Conservation (phyloP, 2,329 filamentous ascomycete genomes). For the Colletotrichum liriopes region DNA sequence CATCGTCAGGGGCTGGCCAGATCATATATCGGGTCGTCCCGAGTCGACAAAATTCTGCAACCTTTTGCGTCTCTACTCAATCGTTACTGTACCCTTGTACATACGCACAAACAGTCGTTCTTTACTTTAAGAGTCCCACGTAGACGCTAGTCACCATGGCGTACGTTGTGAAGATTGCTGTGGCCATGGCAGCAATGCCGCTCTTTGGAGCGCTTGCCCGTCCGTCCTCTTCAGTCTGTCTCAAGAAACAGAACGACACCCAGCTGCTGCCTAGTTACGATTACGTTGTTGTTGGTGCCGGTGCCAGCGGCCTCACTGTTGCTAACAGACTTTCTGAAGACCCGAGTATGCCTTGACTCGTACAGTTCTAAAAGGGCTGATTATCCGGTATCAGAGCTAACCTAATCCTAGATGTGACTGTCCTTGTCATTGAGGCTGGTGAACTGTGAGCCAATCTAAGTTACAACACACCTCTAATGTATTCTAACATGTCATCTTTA, state of each 20-base stretch:
- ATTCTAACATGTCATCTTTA: background rate
- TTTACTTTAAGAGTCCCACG: slow-evolving; percentile 1
- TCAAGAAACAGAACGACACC: slow-evolving; percentile 17
- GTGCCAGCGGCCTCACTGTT: slow-evolving; percentile 55
- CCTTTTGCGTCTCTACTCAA: slow-evolving; percentile 15
- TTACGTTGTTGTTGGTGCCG: slow-evolving; percentile 54
- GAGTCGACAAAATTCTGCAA: slow-evolving; percentile 16
- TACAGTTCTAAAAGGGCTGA: background rate
- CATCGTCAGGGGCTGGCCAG: slow-evolving; percentile 1
- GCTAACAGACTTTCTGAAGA: slow-evolving; percentile 56
- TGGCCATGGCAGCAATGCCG: slow-evolving; percentile 35
- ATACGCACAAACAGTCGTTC: slow-evolving; percentile 27
- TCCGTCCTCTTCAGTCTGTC: slow-evolving; percentile 23
- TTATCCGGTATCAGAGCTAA: slow-evolving; percentile 5
- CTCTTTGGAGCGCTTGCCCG: slow-evolving; percentile 34
- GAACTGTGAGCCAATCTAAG: slow-evolving; percentile 22
- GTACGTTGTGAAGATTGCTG: slow-evolving; percentile 31
- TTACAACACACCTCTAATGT: background rate
- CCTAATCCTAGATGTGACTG: slow-evolving; percentile 43
- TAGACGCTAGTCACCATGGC: slow-evolving; percentile 22
- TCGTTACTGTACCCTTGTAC: slow-evolving; percentile 26
- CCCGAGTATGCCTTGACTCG: slow-evolving; percentile 40
- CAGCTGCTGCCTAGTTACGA: slow-evolving; percentile 46
- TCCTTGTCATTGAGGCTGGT: slow-evolving; percentile 51
- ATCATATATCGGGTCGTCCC: slow-evolving; percentile 30